Conservation (phyloP, 202 grass and related monocot species). For the Dendrocalamus latiflorus region DNA sequence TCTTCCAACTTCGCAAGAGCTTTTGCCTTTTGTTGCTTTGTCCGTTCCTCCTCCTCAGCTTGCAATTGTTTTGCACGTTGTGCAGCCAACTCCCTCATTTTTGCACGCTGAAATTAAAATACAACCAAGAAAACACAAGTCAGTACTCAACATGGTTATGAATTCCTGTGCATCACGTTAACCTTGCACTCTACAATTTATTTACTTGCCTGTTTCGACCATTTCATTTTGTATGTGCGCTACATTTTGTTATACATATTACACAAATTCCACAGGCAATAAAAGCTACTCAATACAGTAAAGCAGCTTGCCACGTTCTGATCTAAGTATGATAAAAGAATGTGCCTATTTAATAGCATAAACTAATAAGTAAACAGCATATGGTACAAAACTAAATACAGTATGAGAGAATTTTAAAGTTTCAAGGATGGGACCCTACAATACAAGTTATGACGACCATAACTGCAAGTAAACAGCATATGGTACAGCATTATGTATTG, state of each 20-base stretch:
- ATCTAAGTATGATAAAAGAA: neutral
- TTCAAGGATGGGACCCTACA: neutral
- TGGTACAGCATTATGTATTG: neutral
- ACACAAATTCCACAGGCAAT: neutral
- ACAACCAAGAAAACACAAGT: slow-evolving; percentile 26
- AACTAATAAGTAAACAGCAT: neutral
- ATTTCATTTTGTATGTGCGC: neutral
- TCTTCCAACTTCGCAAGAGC: slow-evolving; percentile 91
- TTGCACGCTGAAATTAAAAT: slow-evolving; percentile 52
- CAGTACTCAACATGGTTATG: neutral
- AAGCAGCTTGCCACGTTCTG: neutral
- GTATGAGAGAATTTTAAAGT: neutral
- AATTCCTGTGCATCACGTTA: neutral
- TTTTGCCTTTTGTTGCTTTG: slow-evolving; percentile 84
- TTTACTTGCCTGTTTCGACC: neutral
- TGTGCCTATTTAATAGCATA: neutral
- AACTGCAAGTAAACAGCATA: neutral
- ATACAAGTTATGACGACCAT: neutral
- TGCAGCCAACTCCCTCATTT: slow-evolving; percentile 84
- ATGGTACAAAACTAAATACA: neutral
- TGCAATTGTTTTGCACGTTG: slow-evolving; percentile 83
- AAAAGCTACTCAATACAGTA: neutral
- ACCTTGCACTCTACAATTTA: neutral
- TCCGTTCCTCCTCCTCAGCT: slow-evolving; percentile 85
- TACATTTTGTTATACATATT: slow-evolving; percentile 1